Evolutionary conservation across 176 grass and related monocot species (phyloP).

Genomic region (Tillandsia fasciculata): DNA sequence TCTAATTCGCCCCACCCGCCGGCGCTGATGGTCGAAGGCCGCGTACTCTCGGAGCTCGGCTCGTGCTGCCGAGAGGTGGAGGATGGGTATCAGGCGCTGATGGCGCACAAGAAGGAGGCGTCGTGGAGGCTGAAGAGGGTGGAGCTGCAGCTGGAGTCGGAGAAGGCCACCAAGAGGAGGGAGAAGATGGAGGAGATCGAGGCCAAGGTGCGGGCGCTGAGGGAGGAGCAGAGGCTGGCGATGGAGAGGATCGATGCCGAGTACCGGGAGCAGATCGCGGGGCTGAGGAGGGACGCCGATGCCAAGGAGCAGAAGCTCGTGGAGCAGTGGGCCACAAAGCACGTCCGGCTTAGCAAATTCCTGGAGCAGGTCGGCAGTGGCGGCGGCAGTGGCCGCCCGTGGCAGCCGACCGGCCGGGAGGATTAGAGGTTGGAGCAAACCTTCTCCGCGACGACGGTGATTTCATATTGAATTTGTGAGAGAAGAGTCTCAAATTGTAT

Average conservation of each 20-base stretch:
- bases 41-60: conserved; percentile 47
- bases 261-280: conserved; percentile 62
- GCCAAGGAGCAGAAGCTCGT: conserved; percentile 87
- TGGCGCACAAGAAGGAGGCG: conserved; percentile 71
- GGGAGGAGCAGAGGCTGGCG: conserved; percentile 54
- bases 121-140: conserved; percentile 80
- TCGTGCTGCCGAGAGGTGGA: conserved; percentile 75
- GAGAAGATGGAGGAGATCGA: conserved; percentile 75
- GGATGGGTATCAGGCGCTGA: conserved; percentile 76
- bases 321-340: conserved; percentile 91
- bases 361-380: conserved; percentile 51
- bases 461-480: too few relatives aligned
- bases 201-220: conserved; percentile 50
- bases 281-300: conserved; percentile 65
- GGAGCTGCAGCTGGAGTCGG: conserved; percentile 82
- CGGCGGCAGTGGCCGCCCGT: conserved; percentile 24
- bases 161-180: conserved; percentile 57
- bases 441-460: too few relatives aligned
- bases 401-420: too few relatives aligned
- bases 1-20: conserved; percentile 24
- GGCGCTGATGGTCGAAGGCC: conserved; percentile 11
- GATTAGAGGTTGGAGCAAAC: too few relatives aligned
- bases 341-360: conserved; percentile 57
- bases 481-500: too few relatives aligned
- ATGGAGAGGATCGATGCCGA: conserved; percentile 68